phyloP scores from a whole-genome alignment of 805 yeast species.

The Tetrapisispora nanseiensis region DNA sequence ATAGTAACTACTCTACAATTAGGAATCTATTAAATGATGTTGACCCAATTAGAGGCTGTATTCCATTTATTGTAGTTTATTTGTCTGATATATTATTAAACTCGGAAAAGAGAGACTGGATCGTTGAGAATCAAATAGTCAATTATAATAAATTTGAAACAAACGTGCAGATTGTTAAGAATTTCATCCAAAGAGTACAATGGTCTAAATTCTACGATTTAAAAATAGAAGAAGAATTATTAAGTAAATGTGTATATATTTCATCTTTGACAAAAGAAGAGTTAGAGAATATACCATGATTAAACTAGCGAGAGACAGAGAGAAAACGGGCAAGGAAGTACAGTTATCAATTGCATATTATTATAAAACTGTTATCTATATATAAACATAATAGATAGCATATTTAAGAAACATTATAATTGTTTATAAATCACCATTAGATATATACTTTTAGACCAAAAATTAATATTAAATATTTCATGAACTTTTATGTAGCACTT shows the following conservation, averaged over 20 bases:
- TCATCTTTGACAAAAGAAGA: conserved; percentile 66
- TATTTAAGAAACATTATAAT: no score
- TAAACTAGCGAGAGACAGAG: neutral
- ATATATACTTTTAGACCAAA: no score
- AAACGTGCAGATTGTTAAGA: conserved; percentile 66
- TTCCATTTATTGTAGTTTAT: conserved; percentile 85
- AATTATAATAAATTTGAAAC: conserved; percentile 73
- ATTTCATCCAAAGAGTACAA: conserved; percentile 70
- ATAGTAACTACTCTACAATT: conserved; percentile 59
- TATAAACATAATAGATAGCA: no score
- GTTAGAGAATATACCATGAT: neutral
- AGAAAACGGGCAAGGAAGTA: neutral
- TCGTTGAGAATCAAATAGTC: conserved; percentile 35
- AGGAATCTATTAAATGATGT: conserved; percentile 43
- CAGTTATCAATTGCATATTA: no score
- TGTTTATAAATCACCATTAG: no score
- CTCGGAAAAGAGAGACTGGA: conserved; percentile 31
- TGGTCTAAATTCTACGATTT: conserved; percentile 67
- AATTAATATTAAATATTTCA: no score
- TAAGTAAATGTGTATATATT: conserved; percentile 78
- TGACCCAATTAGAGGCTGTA: conserved; percentile 61
- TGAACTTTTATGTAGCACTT: no score
- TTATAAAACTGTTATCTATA: no score
- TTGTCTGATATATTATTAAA: conserved; percentile 74
- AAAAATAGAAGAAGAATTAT: conserved; percentile 46